Conservation (phyloP, 768 basidiomycete genomes). For the Daedalea quercina region DNA sequence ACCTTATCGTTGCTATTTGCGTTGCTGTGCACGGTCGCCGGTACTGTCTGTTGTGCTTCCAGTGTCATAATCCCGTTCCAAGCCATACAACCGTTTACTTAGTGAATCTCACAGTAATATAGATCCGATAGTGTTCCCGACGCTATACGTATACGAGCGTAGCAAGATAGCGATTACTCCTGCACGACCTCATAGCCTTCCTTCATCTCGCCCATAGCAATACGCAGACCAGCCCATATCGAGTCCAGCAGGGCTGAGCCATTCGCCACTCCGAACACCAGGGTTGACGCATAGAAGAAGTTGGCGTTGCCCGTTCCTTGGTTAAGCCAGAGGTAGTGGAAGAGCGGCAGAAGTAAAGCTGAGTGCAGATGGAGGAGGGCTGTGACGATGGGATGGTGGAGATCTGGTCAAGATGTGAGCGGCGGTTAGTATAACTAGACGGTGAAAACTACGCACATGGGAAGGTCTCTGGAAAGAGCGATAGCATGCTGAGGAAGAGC, state of each 20-base stretch:
- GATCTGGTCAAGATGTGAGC: conserved; percentile 41
- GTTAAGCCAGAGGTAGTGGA: conserved; percentile 86
- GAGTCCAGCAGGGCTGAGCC: conserved; percentile 81
- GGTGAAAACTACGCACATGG: conserved; percentile 51
- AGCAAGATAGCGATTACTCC: conserved; percentile 31
- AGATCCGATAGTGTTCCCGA: too few species aligned
- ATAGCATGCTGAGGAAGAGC: conserved; percentile 74
- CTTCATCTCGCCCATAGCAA: conserved; percentile 53
- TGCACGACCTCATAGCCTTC: conserved; percentile 55
- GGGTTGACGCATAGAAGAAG: conserved; percentile 94
- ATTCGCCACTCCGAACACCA: conserved; percentile 87
- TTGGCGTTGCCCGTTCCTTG: conserved; percentile 96
- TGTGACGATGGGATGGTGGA: conserved; percentile 82
- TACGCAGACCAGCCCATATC: conserved; percentile 75
- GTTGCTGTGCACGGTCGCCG: too few species aligned
- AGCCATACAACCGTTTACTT: too few species aligned
- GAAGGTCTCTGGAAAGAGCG: conserved; percentile 78
- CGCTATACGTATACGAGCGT: too few species aligned
- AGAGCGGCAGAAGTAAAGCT: conserved; percentile 79
- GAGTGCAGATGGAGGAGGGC: conserved; percentile 79
- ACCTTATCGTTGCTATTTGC: not conserved
- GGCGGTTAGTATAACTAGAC: not conserved
- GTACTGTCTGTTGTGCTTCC: too few species aligned
- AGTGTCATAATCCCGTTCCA: too few species aligned
- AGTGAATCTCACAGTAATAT: too few species aligned